phyloP scores from a whole-genome alignment of 345 rosid species.

The Physaria fendleri region DNA sequence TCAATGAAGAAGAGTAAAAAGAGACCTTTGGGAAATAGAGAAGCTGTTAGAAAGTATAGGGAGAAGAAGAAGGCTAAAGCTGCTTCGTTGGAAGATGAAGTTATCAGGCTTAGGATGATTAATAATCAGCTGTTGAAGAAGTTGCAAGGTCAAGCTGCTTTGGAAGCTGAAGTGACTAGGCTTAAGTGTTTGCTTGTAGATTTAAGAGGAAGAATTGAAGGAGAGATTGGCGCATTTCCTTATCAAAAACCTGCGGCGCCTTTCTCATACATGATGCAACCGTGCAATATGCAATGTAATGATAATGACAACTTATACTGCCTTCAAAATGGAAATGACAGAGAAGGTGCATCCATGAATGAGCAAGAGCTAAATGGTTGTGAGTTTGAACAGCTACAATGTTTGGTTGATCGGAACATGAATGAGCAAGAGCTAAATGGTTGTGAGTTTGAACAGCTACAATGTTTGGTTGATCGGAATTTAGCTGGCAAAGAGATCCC shows the following conservation, averaged over 20 bases:
- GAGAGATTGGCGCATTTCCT: constrained; percentile 92
- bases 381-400: constrained; percentile 52
- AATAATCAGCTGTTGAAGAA: constrained; percentile 83
- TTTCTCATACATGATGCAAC: constrained; percentile 52
- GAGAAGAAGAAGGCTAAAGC: constrained; percentile 93
- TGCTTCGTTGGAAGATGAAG: constrained; percentile 91
- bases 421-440: constrained; percentile 39
- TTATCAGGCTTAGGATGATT: constrained; percentile 48
- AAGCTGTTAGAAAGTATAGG: constrained; percentile 91
- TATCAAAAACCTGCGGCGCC: constrained; percentile 57
- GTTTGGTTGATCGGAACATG: constrained; percentile 42
- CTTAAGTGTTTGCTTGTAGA: constrained; percentile 97
- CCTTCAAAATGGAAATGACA: constrained; percentile 47
- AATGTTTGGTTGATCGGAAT: constrained; percentile 39
- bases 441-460: constrained; percentile 64
- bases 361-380: constrained; percentile 51
- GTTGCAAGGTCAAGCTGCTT: constrained; percentile 79
- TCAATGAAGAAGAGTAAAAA: constrained; percentile 52
- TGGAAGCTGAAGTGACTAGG: constrained; percentile 86
- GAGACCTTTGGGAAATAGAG: constrained; percentile 71
- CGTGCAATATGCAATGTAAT: constrained; percentile 68
- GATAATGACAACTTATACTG: constrained; percentile 58
- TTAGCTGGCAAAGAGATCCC: constrained; percentile 41
- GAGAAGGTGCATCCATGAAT: constrained; percentile 40
- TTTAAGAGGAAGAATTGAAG: constrained; percentile 86